Evolutionary conservation across 1,284 basidiomycete species (phyloP), one percentile per base, ranked within the genome.

Genomic region (Leccinum pachyderme): DNA sequence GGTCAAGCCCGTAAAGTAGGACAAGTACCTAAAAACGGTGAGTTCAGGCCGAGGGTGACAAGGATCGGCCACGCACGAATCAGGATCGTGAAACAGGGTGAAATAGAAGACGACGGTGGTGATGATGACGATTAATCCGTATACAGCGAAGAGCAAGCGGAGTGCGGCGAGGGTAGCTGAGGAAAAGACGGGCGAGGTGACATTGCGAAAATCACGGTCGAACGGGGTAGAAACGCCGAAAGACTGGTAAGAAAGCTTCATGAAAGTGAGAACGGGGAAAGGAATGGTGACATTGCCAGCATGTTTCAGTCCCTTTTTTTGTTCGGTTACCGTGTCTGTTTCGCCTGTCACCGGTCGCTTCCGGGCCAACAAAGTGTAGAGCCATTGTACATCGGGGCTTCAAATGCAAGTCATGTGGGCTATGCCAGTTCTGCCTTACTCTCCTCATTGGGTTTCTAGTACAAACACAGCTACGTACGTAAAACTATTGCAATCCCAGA

Each of bases 1-100:
- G 1, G 82, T 78, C 3, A 89, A 75, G 55, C 82, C 65, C 0
- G 87, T 84, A 69, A 89, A 85, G 69, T 80, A 86, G 4, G 81
- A 79, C 61, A 85, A 75, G 72, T 75, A 82, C n/a, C 85, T 86
- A 62, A 15, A 27, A 25, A 27, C 7, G 43, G 13, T 44, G 11
- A 41, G 37, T 11, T 27, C 15, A 6, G 25, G 44, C 15, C 5
- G n/a, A 29, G 6, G 6, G 4, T 12, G 12, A 12, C 8, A 18
- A 9, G 25, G n/a, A 18, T 31, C 35, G 22, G 67, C 4, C 12
- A 66, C 67, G 61, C 55, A 74, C 73, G 64, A 63, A 31, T 62
- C 22, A 5, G 60, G 69, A 39, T 66, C 54, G 25, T 74, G 60
- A 1, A 67, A 51, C 15, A 62, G 63, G 2, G 74, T 64, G 1